phyloP scores from a whole-genome alignment of 331 rosid species.

The Prunus yedoensis region DNA sequence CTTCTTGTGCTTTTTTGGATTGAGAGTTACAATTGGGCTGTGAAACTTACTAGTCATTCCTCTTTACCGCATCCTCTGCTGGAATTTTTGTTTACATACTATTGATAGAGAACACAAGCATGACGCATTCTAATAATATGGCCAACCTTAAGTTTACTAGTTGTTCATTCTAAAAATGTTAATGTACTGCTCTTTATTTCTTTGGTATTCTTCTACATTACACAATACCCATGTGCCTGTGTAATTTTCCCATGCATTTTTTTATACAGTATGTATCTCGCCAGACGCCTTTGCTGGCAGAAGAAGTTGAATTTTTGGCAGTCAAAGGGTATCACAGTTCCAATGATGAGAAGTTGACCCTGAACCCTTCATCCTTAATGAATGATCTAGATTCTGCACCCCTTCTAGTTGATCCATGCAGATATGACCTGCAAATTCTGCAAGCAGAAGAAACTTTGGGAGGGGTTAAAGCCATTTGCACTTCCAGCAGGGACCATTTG shows the following conservation, averaged over 20 bases:
- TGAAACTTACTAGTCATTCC: neutral
- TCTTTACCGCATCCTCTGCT: neutral
- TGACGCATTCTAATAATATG: neutral
- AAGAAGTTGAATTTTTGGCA: slow-evolving; percentile 71
- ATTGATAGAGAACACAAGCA: neutral
- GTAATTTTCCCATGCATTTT: slow-evolving; percentile 23
- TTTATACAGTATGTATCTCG: slow-evolving; percentile 61
- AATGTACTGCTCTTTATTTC: neutral
- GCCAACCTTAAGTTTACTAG: neutral
- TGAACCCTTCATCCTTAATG: slow-evolving; percentile 6
- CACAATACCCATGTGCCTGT: neutral
- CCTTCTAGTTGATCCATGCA: slow-evolving; percentile 44
- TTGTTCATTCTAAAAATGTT: slow-evolving; percentile 2
- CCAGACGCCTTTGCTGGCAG: slow-evolving; percentile 56
- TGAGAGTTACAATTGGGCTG: neutral
- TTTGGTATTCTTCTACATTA: neutral
- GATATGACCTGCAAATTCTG: slow-evolving; percentile 61
- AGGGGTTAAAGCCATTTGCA: slow-evolving; percentile 57
- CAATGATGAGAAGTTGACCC: slow-evolving; percentile 24
- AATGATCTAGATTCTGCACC: slow-evolving; percentile 23
- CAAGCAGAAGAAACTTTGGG: slow-evolving; percentile 65
- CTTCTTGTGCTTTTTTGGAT: neutral
- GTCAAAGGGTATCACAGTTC: slow-evolving; percentile 40
- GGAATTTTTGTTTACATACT: neutral
- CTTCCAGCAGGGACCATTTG: slow-evolving; percentile 51